A percentile compares a stretch with the other conserved stretches of the same genome.
phyloP scores from a whole-genome alignment of 2,329 filamentous ascomycete species.

The Blastomyces emzantsi region DNA sequence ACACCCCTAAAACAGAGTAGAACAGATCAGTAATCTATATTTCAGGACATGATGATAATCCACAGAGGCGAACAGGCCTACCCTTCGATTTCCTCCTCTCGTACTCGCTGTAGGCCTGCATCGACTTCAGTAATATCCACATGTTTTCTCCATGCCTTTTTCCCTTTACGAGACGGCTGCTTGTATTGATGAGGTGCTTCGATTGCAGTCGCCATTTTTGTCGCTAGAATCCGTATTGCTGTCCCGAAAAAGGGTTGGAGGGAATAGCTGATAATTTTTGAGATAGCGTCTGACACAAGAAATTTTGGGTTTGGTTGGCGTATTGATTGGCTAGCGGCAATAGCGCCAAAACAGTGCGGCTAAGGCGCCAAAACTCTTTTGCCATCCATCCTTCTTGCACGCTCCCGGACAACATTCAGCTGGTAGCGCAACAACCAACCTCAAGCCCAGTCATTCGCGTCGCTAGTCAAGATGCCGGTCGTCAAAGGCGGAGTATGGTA shows the following conservation, averaged over 20 bases:
- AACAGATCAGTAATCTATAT: conserved; percentile 7
- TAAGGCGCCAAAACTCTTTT: conserved; percentile 19
- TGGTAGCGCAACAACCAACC: neutral
- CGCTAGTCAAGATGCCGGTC: conserved; percentile 47
- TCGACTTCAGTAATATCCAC: conserved; percentile 85
- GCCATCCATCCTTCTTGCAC: neutral
- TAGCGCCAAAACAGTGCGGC: conserved; percentile 22
- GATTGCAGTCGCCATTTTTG: conserved; percentile 28
- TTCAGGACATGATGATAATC: conserved; percentile 13
- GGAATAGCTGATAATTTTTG: conserved; percentile 15
- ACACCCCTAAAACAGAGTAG: conserved; percentile 55
- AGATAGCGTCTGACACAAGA: conserved; percentile 11
- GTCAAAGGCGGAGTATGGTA: conserved; percentile 58
- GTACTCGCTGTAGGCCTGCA: conserved; percentile 69
- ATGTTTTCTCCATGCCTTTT: conserved; percentile 98
- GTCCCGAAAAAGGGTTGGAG: neutral
- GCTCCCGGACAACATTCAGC: conserved; percentile 2
- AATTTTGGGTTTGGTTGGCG: conserved; percentile 8
- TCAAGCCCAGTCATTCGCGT: neutral
- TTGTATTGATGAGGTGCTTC: conserved; percentile 67
- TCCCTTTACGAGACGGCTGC: conserved; percentile 91
- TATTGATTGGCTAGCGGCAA: conserved; percentile 24
- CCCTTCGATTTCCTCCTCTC: conserved; percentile 88
- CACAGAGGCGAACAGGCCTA: conserved; percentile 31
- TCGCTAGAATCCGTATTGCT: neutral